Evolutionary conservation across 768 basidiomycete species (phyloP).

Genomic region (Lactarius akahatsu): DNA sequence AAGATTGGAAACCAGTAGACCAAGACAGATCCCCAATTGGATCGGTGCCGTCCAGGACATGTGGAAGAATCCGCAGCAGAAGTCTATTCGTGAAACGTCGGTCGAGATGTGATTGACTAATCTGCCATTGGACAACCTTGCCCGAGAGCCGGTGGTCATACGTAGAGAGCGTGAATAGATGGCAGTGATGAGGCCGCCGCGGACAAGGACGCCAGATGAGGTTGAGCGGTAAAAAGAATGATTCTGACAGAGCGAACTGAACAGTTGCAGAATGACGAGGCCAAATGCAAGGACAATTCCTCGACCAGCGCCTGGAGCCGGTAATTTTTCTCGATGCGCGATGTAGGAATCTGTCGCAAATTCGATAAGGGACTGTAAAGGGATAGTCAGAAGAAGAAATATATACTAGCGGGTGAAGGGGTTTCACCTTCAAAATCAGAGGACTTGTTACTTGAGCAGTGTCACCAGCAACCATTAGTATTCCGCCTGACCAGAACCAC

Average conservation of each 20-base stretch:
- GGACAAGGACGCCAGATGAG: slow-evolving; percentile 74
- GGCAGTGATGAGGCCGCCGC: slow-evolving; percentile 83
- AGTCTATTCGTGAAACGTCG: slow-evolving; percentile 90
- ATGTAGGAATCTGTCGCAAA: slow-evolving; percentile 65
- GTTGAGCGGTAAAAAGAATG: slow-evolving; percentile 82
- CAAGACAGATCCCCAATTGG: slow-evolving; percentile 73
- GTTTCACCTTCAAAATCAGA: slow-evolving; percentile 69
- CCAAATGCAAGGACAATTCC: slow-evolving; percentile 75
- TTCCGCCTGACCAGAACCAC: slow-evolving; percentile 75
- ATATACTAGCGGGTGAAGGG: not conserved
- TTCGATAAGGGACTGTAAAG: slow-evolving; percentile 59
- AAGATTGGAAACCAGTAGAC: slow-evolving; percentile 70
- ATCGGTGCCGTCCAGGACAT: slow-evolving; percentile 78
- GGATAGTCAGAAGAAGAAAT: not conserved
- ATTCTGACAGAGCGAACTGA: slow-evolving; percentile 65
- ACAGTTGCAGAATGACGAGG: slow-evolving; percentile 65
- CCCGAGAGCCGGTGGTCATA: slow-evolving; percentile 76
- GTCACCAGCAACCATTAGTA: slow-evolving; percentile 59
- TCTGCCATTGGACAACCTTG: slow-evolving; percentile 80
- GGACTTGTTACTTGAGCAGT: slow-evolving; percentile 73
- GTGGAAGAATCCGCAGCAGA: slow-evolving; percentile 77
- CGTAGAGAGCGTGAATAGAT: slow-evolving; percentile 78
- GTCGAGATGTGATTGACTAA: slow-evolving; percentile 93
- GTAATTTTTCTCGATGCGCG: slow-evolving; percentile 32
- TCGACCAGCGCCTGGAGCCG: slow-evolving; percentile 45